Percentiles rank a stretch among this genome's conserved stretches.
phyloP scores from a whole-genome alignment of 768 basidiomycete genomes.

The Lactarius vividus region DNA sequence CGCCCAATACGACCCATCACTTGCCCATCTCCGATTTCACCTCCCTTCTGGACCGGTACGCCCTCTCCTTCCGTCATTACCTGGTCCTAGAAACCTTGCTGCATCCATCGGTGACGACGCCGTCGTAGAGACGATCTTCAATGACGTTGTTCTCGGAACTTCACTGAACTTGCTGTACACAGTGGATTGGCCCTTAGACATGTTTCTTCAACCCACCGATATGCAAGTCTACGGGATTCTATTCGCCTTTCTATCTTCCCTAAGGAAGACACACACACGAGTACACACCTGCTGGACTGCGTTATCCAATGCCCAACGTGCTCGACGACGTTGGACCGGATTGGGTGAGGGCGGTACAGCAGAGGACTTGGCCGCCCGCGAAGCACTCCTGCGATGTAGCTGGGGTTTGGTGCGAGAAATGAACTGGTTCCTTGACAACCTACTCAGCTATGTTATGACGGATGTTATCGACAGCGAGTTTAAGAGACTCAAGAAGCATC shows the following conservation, averaged over 20 bases:
- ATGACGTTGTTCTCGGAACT: constrained; percentile 76
- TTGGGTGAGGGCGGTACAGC: constrained; percentile 80
- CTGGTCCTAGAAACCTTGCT: constrained; percentile 39
- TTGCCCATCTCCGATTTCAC: constrained; percentile 69
- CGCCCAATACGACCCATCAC: constrained; percentile 80
- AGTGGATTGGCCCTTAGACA: constrained; percentile 84
- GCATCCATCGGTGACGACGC: constrained; percentile 39
- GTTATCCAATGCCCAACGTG: constrained; percentile 82
- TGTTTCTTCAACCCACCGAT: constrained; percentile 79
- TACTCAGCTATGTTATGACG: constrained; percentile 83
- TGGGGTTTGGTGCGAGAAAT: constrained; percentile 89
- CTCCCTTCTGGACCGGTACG: constrained; percentile 81
- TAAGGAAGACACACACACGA: constrained; percentile 80
- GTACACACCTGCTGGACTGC: constrained; percentile 83
- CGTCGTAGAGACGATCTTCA: constrained; percentile 53
- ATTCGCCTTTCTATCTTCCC: constrained; percentile 78
- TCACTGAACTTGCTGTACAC: constrained; percentile 66
- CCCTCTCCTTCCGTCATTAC: constrained; percentile 75
- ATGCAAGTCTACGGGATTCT: constrained; percentile 70
- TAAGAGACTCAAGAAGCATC: constrained; percentile 58
- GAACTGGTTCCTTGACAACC: constrained; percentile 87
- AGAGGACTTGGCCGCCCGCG: constrained; percentile 64
- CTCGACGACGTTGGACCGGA: constrained; percentile 81
- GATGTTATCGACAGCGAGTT: constrained; percentile 90
- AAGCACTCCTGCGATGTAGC: constrained; percentile 66